Percentiles rank a stretch among this genome's conserved stretches.
Evolutionary conservation across 2,329 filamentous ascomycete species (phyloP).

Genomic region (Pseudogymnoascus destructans): DNA sequence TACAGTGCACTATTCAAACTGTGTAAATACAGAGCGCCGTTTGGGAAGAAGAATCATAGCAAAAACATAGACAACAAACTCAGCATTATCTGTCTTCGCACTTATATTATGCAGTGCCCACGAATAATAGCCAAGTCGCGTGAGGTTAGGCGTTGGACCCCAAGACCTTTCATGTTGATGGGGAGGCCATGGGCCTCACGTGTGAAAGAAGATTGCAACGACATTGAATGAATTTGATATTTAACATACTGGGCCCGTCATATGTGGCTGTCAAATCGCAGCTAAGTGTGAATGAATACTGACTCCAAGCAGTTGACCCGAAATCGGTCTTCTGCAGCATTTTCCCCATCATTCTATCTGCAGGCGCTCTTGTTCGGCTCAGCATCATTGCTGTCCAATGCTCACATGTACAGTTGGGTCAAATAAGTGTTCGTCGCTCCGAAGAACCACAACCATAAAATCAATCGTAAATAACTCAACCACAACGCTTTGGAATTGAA

Average conservation of each 20-base stretch:
- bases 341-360: background rate
- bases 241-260: background rate
- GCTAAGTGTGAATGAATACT: background rate
- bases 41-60: background rate
- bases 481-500: too few species aligned
- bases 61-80: background rate
- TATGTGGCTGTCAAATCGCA: background rate
- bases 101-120: background rate
- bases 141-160: background rate
- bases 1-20: background rate
- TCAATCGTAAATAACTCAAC: too few species aligned
- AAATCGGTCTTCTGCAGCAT: background rate
- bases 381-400: background rate
- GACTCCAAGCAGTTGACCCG: background rate
- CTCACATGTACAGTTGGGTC: too few species aligned
- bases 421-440: too few species aligned
- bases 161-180: background rate
- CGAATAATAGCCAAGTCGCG: background rate
- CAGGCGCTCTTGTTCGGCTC: background rate
- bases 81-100: background rate
- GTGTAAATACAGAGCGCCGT: background rate
- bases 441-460: too few species aligned
- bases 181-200: background rate
- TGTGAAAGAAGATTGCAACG: background rate
- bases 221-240: background rate